A percentile compares a stretch with the other conserved stretches of the same genome.
phyloP scores from a whole-genome alignment of 1,284 basidiomycete genomes.

The Fistulinella cinereoalba region DNA sequence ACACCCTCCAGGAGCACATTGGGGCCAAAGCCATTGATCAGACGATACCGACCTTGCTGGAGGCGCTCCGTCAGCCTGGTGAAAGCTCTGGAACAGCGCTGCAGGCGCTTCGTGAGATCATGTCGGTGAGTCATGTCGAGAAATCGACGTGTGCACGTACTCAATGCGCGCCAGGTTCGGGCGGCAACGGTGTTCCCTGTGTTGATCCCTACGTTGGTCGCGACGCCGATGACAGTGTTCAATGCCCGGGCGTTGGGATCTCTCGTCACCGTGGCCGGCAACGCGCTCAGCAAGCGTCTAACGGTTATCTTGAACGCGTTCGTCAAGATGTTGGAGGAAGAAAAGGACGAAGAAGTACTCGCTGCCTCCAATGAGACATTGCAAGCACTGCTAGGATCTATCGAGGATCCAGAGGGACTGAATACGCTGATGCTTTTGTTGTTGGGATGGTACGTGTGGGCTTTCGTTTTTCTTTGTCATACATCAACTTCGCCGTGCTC shows the following conservation, averaged over 20 bases:
- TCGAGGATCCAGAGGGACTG: constrained; percentile 82
- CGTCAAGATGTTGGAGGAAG: constrained; percentile 66
- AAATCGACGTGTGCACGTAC: not conserved
- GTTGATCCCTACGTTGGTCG: constrained; percentile 91
- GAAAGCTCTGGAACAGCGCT: constrained; percentile 94
- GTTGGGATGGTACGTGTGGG: constrained; percentile 76
- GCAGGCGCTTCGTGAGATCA: constrained; percentile 90
- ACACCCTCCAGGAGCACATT: constrained; percentile 86
- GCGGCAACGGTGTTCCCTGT: constrained; percentile 96
- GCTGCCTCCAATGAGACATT: constrained; percentile 78
- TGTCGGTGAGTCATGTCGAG: constrained; percentile 66
- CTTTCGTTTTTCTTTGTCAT: not conserved
- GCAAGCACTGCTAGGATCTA: constrained; percentile 69
- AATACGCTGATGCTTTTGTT: constrained; percentile 87
- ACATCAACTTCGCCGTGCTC: not conserved
- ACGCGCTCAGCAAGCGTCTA: constrained; percentile 81
- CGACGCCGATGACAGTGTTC: constrained; percentile 90
- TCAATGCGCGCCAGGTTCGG: constrained; percentile 57
- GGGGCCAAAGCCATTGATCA: constrained; percentile 93
- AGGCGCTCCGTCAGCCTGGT: constrained; percentile 89
- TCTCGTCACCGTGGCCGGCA: constrained; percentile 90
- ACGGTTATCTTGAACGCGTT: constrained; percentile 75
- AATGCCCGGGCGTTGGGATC: constrained; percentile 92
- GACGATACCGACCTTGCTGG: constrained; percentile 92
- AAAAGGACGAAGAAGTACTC: constrained; percentile 66